phyloP scores from a whole-genome alignment of 2,329 filamentous ascomycete species.

The Fusarium oligoseptatum region DNA sequence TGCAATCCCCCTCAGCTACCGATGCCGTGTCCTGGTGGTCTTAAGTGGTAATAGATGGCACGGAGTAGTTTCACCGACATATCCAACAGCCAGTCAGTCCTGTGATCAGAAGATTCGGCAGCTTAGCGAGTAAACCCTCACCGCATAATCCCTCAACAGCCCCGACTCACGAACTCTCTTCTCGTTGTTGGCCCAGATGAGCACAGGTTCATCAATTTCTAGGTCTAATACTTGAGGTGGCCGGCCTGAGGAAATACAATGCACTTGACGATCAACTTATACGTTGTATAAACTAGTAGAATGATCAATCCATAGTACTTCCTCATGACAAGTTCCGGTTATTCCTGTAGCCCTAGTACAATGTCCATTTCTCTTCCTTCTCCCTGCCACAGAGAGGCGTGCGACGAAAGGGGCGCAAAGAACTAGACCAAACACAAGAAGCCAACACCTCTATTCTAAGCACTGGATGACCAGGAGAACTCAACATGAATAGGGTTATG shows the following conservation, averaged over 20 bases:
- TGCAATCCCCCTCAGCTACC: not conserved
- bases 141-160: not conserved
- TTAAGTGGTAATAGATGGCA: not conserved
- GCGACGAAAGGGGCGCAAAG: not conserved
- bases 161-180: not conserved
- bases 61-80: not conserved
- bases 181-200: not conserved
- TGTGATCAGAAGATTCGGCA: not conserved
- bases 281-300: not conserved
- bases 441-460: not conserved
- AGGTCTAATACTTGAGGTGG: not conserved
- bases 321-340: not conserved
- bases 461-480: constrained; percentile 54
- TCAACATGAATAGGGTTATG: constrained; percentile 74
- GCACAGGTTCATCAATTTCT: not conserved
- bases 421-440: not conserved
- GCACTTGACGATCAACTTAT: not conserved
- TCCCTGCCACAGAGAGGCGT: not conserved
- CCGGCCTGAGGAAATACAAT: not conserved
- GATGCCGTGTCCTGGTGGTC: not conserved
- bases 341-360: not conserved
- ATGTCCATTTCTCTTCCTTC: not conserved
- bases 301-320: not conserved
- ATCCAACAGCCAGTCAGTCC: not conserved
- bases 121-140: not conserved